Conservation (phyloP, 257 asterid genomes). For the Orobanche coerulescens region DNA sequence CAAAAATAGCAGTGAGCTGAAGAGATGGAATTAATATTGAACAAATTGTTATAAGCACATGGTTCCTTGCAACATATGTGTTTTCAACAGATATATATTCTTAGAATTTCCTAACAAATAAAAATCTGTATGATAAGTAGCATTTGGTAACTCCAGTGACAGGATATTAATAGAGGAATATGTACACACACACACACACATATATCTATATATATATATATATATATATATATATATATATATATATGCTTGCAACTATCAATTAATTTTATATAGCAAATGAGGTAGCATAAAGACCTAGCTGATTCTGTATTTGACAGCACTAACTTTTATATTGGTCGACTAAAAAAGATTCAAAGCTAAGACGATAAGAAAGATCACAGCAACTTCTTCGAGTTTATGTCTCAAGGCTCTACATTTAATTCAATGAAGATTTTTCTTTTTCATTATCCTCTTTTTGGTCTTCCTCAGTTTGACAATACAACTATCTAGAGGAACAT, state of each 20-base stretch:
- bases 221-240: neutral
- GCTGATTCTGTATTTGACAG: neutral
- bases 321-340: neutral
- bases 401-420: neutral
- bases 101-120: neutral
- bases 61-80: constrained; percentile 1
- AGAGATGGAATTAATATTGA: neutral
- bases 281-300: neutral
- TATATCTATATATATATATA: too few relatives aligned
- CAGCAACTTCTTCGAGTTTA: neutral
- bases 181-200: too few relatives aligned
- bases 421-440: neutral
- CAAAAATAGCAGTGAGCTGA: neutral
- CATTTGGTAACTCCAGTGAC: constrained; percentile 15
- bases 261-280: neutral
- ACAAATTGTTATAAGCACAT: neutral
- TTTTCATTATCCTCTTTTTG: neutral
- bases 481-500: neutral
- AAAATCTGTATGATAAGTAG: neutral
- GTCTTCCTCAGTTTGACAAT: neutral
- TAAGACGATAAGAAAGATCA: neutral
- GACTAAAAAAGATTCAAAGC: neutral
- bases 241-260: neutral
- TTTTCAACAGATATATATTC: neutral
- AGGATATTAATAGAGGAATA: neutral